Conservation (phyloP, 768 basidiomycete genomes). For the Amanita muscaria region DNA sequence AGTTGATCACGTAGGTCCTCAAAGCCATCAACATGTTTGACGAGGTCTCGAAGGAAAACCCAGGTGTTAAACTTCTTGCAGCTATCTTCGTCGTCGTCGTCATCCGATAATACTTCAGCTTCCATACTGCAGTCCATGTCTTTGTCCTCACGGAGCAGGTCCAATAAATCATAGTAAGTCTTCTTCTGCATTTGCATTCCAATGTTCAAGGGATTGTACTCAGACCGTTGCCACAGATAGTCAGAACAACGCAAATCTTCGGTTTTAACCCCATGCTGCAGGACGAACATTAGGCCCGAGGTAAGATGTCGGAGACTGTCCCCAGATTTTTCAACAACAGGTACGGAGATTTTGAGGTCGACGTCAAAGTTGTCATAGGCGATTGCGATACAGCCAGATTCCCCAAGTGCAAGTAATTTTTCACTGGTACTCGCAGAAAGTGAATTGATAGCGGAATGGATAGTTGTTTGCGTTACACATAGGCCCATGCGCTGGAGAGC, state of each 20-base stretch:
- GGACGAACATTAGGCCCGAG: conserved; percentile 15
- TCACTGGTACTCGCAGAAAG: no score
- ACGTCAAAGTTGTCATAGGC: no score
- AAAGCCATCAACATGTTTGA: conserved; percentile 3
- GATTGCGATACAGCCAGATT: no score
- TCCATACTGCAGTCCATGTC: no score
- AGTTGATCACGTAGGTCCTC: conserved; percentile 1
- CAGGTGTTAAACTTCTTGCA: conserved; percentile 2
- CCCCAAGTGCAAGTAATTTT: no score
- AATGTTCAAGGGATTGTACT: conserved; percentile 8
- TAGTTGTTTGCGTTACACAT: no score
- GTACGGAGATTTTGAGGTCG: no score
- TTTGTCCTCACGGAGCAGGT: neutral
- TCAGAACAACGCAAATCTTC: conserved; percentile 15
- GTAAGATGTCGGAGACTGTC: conserved; percentile 18
- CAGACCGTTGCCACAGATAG: no score
- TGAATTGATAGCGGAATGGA: no score
- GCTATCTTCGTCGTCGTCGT: neutral
- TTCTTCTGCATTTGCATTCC: conserved; percentile 7
- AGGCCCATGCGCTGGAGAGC: no score
- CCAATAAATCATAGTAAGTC: neutral
- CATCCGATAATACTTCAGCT: no score
- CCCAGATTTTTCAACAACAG: conserved; percentile 13
- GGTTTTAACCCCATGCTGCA: conserved; percentile 14
- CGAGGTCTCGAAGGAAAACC: neutral